phyloP scores from a whole-genome alignment of 495 filamentous ascomycete genomes.

The Penicillium pulvis region DNA sequence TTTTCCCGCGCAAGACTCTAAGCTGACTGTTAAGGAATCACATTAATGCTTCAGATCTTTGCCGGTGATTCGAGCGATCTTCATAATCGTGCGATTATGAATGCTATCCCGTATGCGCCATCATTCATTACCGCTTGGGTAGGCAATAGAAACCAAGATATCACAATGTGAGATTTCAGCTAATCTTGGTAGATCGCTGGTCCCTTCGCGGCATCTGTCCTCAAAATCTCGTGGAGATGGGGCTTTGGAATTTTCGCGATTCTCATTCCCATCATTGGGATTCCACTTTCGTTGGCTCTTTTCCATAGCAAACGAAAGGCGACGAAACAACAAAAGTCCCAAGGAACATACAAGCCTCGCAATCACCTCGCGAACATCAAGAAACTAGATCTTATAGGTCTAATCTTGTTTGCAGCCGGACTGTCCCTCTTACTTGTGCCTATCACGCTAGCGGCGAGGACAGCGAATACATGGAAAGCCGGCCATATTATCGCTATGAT shows the following conservation, averaged over 20 bases:
- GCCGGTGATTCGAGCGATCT: not conserved
- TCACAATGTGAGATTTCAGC: not conserved
- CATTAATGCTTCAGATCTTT: not conserved
- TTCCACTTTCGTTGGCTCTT: not conserved
- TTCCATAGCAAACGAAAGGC: not conserved
- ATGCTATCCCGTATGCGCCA: not conserved
- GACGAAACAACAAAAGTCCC: not conserved
- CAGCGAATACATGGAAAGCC: not conserved
- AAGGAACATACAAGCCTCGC: not conserved
- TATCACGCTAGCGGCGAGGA: not conserved
- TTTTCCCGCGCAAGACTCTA: not conserved
- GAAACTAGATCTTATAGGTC: not conserved
- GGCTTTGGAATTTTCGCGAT: slow-evolving; percentile 1
- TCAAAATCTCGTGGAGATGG: not conserved
- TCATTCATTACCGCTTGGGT: not conserved
- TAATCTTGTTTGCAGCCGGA: not conserved
- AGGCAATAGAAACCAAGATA: not conserved
- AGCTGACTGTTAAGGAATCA: not conserved
- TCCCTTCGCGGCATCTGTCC: not conserved
- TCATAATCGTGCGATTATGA: not conserved
- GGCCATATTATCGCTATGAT: not conserved
- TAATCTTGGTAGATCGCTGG: not conserved
- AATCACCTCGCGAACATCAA: not conserved
- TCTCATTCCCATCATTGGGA: not conserved
- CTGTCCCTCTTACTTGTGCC: not conserved